Conservation (phyloP, 805 yeast species). For the Wickerhamiella brachini region DNA sequence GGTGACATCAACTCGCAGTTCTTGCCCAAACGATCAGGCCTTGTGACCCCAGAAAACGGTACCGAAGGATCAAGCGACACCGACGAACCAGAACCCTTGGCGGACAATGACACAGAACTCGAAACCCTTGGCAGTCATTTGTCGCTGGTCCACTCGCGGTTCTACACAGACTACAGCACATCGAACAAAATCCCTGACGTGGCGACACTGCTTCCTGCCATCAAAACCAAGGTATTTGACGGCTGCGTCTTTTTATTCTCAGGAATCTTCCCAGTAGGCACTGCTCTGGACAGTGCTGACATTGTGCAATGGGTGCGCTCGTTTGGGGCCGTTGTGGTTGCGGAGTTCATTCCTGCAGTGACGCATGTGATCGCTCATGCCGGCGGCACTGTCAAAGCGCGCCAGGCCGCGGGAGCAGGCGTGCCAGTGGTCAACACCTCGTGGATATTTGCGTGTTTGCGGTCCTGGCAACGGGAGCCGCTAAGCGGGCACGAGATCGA, state of each 20-base stretch:
- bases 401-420: slow-evolving; percentile 53
- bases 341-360: slow-evolving; percentile 54
- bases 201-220: slow-evolving; percentile 37
- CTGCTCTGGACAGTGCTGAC: slow-evolving; percentile 58
- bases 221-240: slow-evolving; percentile 54
- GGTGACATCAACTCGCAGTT: slow-evolving; percentile 94
- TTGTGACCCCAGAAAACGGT: slow-evolving; percentile 18
- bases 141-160: slow-evolving; percentile 48
- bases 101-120: slow-evolving; percentile 73
- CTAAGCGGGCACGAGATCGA: slow-evolving; percentile 45
- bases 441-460: slow-evolving; percentile 81
- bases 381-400: slow-evolving; percentile 71
- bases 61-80: slow-evolving; percentile 1
- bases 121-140: slow-evolving; percentile 48
- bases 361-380: slow-evolving; percentile 82
- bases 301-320: slow-evolving; percentile 85
- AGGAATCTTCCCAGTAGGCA: slow-evolving; percentile 81
- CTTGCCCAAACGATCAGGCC: slow-evolving; percentile 54
- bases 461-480: slow-evolving; percentile 59
- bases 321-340: slow-evolving; percentile 77
- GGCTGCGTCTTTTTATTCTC: slow-evolving; percentile 66
- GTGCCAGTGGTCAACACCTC: slow-evolving; percentile 78
- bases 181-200: slow-evolving; percentile 18
- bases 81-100: slow-evolving; percentile 8
- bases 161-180: slow-evolving; percentile 38